Conservation (phyloP, 805 yeast genomes). For the Schizosaccharomyces octosporus region DNA sequence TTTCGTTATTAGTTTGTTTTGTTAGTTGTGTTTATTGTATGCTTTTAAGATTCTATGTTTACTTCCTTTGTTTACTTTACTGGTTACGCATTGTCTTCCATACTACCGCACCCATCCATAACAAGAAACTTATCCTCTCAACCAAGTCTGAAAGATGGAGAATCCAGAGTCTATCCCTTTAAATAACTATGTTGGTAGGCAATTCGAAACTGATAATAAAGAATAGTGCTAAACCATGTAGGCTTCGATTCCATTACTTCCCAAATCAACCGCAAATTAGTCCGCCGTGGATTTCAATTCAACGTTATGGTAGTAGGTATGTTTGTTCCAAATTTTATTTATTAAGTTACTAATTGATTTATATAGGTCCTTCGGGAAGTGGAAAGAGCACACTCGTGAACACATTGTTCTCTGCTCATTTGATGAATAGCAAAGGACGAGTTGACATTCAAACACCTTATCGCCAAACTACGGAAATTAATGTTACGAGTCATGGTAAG, state of each 20-base stretch:
- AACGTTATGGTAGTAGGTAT: constrained; percentile 75
- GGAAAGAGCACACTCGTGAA: constrained; percentile 85
- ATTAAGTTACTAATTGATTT: neutral
- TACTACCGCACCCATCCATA: too few species aligned
- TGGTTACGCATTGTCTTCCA: too few species aligned
- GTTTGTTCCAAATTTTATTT: neutral
- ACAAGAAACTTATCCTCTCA: too few species aligned
- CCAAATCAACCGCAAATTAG: constrained; percentile 76
- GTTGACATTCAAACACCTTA: neutral
- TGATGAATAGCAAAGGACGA: constrained; percentile 54
- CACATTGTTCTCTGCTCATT: constrained; percentile 65
- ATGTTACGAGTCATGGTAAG: constrained; percentile 12
- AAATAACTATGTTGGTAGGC: constrained; percentile 14
- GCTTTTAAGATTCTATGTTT: too few species aligned
- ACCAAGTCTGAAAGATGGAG: constrained; percentile 1
- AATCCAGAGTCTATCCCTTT: constrained; percentile 24
- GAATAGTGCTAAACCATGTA: constrained; percentile 23
- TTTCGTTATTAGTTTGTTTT: too few species aligned
- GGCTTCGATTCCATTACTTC: constrained; percentile 92
- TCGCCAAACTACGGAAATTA: constrained; percentile 7
- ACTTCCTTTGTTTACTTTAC: too few species aligned
- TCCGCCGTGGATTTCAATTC: constrained; percentile 83
- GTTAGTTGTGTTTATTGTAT: too few species aligned
- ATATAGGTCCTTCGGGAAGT: constrained; percentile 43
- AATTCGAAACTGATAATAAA: neutral